These are phyloP conservation scores for Selenicereus undatus DNA, from an alignment of 148 eudicot species.

Conservation along the genomic window DNA sequence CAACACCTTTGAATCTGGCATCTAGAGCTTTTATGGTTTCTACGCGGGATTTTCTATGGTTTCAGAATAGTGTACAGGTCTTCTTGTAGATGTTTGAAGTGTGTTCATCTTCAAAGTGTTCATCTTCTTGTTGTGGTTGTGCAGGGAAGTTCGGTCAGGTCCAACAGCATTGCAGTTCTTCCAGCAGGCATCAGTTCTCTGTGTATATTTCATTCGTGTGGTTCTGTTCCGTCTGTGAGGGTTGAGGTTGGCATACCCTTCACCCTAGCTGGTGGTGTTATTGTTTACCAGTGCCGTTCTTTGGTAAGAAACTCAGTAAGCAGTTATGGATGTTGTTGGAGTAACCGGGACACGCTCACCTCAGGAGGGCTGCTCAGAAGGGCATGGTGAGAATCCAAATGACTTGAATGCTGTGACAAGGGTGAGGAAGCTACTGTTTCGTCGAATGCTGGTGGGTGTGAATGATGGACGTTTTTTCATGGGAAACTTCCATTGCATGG, in stretches of 20 bases:
- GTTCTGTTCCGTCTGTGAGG: neutral
- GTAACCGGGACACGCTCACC: constrained; percentile 16
- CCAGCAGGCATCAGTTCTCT: neutral
- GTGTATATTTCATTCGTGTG: neutral
- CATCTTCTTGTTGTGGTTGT: neutral
- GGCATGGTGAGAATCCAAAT: constrained; percentile 17
- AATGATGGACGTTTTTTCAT: constrained; percentile 77
- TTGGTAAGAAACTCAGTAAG: neutral
- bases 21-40: neutral
- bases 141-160: neutral
- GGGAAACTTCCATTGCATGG: constrained; percentile 78
- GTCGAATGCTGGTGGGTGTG: constrained; percentile 72
- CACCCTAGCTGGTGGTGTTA: neutral
- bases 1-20: neutral
- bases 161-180: too few relatives aligned
- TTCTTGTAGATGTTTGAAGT: neutral
- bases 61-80: neutral
- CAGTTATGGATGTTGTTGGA: constrained; percentile 35
- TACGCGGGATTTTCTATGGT: neutral
- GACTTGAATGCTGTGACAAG: constrained; percentile 29
- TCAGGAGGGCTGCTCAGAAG: constrained; percentile 24
- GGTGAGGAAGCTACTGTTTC: constrained; percentile 56
- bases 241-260: neutral
- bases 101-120: neutral
- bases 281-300: neutral